These are phyloP conservation scores for Xylaria sp. DNA, from an alignment of 2,329 filamentous ascomycete genomes.

Conservation along the genomic window DNA sequence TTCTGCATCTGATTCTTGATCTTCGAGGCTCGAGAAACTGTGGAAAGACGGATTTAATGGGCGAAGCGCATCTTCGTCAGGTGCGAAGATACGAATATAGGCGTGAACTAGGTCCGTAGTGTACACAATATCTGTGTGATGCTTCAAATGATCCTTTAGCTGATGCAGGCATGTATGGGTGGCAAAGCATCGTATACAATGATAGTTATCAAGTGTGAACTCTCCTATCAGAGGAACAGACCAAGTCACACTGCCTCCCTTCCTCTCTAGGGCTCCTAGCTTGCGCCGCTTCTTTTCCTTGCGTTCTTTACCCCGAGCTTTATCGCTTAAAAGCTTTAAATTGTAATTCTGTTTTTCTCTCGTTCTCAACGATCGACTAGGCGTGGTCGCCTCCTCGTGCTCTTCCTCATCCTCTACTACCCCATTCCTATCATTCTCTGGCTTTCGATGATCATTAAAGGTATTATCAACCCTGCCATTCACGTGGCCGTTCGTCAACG, in stretches of 20 bases:
- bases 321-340: slow-evolving; percentile 67
- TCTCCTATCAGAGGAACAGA: slow-evolving; percentile 57
- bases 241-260: slow-evolving; percentile 55
- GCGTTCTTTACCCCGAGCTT: slow-evolving; percentile 63
- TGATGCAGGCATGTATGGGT: slow-evolving; percentile 59
- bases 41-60: slow-evolving; percentile 38
- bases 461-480: slow-evolving; percentile 45
- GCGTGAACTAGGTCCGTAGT: slow-evolving; percentile 50
- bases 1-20: slow-evolving; percentile 43
- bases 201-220: slow-evolving; percentile 59
- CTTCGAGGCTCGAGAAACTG: slow-evolving; percentile 42
- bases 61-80: slow-evolving; percentile 44
- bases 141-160: slow-evolving; percentile 60
- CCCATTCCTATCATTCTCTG: slow-evolving; percentile 40
- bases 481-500: slow-evolving; percentile 49
- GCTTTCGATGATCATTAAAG: slow-evolving; percentile 40
- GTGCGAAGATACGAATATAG: slow-evolving; percentile 44
- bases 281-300: slow-evolving; percentile 56
- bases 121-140: slow-evolving; percentile 58
- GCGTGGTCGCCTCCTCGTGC: slow-evolving; percentile 62
- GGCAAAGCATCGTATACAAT: slow-evolving; percentile 63
- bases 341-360: slow-evolving; percentile 67
- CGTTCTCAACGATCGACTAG: slow-evolving; percentile 61
- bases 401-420: slow-evolving; percentile 51
- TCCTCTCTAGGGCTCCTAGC: slow-evolving; percentile 43